Evolutionary conservation across 768 basidiomycete genomes (phyloP).

Genomic region (Gymnopilus dilepis): DNA sequence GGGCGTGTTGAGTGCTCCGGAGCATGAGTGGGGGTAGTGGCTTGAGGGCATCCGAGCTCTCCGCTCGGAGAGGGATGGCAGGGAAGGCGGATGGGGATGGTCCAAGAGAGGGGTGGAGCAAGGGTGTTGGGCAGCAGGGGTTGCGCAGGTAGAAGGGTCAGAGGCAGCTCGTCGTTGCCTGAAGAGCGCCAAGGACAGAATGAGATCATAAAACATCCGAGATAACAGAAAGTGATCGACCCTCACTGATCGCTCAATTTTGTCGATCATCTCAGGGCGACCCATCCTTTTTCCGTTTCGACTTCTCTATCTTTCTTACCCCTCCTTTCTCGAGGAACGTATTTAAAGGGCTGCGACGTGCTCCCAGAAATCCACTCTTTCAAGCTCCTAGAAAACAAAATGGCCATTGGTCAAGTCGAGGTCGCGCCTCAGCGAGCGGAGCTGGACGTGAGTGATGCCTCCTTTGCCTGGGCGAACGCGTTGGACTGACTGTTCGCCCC

Average conservation of each 20-base stretch:
- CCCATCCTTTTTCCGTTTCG: background rate
- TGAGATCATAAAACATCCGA: background rate
- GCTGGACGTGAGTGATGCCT: too few relatives aligned
- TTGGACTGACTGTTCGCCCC: too few relatives aligned
- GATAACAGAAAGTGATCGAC: background rate
- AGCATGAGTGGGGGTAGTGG: too few relatives aligned
- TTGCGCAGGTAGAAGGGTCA: too few relatives aligned
- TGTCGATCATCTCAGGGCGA: conserved; percentile 1
- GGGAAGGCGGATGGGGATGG: too few relatives aligned
- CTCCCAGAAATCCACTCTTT: background rate
- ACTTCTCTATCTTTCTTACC: background rate
- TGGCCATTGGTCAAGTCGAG: background rate
- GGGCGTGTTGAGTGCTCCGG: too few relatives aligned
- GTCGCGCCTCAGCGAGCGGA: background rate
- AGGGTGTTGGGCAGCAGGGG: too few relatives aligned
- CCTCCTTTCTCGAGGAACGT: background rate
- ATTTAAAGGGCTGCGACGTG: background rate
- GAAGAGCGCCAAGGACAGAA: background rate
- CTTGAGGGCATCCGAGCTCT: too few relatives aligned
- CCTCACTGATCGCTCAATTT: background rate
- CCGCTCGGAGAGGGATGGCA: too few relatives aligned
- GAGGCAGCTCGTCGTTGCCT: too few relatives aligned
- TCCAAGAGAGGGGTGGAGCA: too few relatives aligned
- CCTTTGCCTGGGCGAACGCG: too few relatives aligned
- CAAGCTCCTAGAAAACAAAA: background rate